Percentiles rank a stretch among this genome's conserved stretches.
phyloP scores from a whole-genome alignment of 83 land plant genomes.

The Picea abies region DNA sequence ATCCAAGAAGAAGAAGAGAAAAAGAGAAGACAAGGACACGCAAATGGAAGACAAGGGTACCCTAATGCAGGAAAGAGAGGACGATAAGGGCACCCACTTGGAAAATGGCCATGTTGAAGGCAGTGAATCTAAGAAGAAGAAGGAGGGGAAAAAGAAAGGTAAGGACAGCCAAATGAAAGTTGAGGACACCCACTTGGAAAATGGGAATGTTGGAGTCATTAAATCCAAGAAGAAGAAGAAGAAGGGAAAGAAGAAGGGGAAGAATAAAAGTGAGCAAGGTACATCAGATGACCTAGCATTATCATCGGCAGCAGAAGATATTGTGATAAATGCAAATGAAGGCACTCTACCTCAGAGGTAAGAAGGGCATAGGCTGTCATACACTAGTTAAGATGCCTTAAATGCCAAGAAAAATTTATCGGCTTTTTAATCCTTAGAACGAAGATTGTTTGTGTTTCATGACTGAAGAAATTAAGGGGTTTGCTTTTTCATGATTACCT shows the following conservation, averaged over 20 bases:
- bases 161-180: neutral
- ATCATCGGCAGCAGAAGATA: constrained; percentile 1
- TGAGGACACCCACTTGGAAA: neutral
- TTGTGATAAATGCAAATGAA: constrained; percentile 8
- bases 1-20: constrained; percentile 42
- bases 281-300: neutral
- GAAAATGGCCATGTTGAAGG: neutral
- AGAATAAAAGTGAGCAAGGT: constrained; percentile 10
- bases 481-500: neutral
- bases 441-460: neutral
- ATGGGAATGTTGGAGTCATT: neutral
- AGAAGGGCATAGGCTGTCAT: neutral
- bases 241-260: constrained; percentile 13
- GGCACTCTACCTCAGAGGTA: constrained; percentile 3
- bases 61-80: neutral
- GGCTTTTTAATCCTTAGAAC: neutral
- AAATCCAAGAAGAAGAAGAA: constrained; percentile 19
- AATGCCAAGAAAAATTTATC: neutral
- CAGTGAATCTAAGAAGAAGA: neutral
- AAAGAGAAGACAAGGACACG: constrained; percentile 11
- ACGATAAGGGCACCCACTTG: neutral
- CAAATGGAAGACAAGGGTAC: neutral
- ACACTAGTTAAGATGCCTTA: neutral
- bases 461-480: neutral
- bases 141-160: neutral